Base-by-base conservation (phyloP, 768 basidiomycete species). In the Naganishia antarctica region DNA sequence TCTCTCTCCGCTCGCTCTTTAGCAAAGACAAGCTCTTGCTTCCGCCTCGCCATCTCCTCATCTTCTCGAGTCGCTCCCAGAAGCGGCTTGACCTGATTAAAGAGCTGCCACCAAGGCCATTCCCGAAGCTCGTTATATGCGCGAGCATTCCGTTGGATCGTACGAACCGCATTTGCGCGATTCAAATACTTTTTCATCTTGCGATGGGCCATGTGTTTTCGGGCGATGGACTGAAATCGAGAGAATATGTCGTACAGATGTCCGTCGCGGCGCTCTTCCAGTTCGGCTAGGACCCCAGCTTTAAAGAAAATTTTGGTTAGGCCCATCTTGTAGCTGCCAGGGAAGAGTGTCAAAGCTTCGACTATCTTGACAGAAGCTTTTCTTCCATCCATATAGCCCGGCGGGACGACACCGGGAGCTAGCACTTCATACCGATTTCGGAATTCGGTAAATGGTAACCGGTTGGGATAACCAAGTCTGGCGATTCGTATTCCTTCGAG, bases 61-160 rank as follows among this genome's bases (percentile, higher is more conserved):
- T 98, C 94, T 67, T 85, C 88, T 18, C 91, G 82, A 1, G 94
- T 94, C 0, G 93, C 93, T 23, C 90, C 90, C 31, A 99, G 83
- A 15, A 98, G 77, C 0, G 96, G 96, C 34, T 93, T 88, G 21
- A 99, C 91, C 81, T 94, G 94, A 2, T 91, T 91, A 74, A 93
- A 99, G 9, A 98, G 82, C 67, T 92, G 89, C 96, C 96, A 99
- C 96, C 96, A 98, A 1, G 94, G 92, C 96, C 96, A 98, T 59
- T 94, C 90, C 48, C 85, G 83, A 29, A 99, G 81, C 61, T 90
- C 87, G 7, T 87, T 86, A 73, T 98, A 98, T 23, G 96, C 82
- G 23, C 91, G 82, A 1, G 94, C 94, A 74, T 99, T 99, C 47
- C 86, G 83, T 74, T 98, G 96, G 66, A 98, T 92, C 1, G 90